Evolutionary conservation across 164 flowering plant genomes (phyloP).

Genomic region (Pachysandra terminalis): DNA sequence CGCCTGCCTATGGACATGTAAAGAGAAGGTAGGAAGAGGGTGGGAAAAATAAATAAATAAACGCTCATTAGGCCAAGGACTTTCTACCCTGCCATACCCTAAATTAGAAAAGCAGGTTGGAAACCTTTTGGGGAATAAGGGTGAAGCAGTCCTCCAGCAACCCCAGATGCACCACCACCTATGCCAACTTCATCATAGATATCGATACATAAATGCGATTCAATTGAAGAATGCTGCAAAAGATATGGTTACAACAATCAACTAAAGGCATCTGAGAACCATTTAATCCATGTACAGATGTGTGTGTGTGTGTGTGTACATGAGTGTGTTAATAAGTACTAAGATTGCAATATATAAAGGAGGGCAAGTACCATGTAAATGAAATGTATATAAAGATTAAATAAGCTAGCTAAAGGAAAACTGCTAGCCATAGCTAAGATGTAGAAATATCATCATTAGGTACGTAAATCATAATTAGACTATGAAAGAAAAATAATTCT

Average conservation of each 20-base stretch:
- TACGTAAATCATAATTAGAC: too few species aligned
- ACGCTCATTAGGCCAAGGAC: background rate
- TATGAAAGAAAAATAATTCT: too few species aligned
- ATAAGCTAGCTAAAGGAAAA: too few species aligned
- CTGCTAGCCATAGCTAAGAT: too few species aligned
- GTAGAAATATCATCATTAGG: too few species aligned
- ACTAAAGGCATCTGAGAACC: background rate
- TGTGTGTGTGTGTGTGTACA: too few species aligned
- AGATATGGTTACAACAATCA: background rate
- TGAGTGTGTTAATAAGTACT: too few species aligned
- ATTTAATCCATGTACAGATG: background rate
- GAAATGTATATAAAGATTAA: too few species aligned
- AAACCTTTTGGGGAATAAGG: conserved; percentile 97
- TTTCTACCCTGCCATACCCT: conserved; percentile 9
- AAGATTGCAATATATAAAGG: too few species aligned
- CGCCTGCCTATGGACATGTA: background rate
- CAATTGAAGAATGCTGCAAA: conserved; percentile 62
- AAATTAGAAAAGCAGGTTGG: conserved; percentile 8
- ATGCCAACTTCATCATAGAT: conserved; percentile 84
- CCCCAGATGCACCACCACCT: conserved; percentile 98
- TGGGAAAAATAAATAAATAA: background rate
- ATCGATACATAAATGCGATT: conserved; percentile 44
- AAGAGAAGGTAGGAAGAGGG: background rate
- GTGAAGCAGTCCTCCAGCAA: conserved; percentile 92
- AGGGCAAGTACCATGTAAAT: too few species aligned